These are phyloP conservation scores for Lactarius quietus DNA, from an alignment of 768 basidiomycete species.

Conservation along the genomic window DNA sequence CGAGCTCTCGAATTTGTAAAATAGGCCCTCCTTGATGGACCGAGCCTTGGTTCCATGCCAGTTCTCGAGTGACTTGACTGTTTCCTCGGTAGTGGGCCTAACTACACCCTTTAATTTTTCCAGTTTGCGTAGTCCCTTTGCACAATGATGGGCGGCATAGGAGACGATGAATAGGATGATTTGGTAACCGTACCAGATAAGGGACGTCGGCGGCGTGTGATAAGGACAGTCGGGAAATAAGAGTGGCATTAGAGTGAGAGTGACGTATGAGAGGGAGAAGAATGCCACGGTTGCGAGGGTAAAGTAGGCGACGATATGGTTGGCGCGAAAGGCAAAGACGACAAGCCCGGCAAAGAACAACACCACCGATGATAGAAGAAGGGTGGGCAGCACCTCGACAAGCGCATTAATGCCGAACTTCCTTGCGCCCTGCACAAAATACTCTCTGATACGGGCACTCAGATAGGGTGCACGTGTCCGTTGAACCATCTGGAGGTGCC, in stretches of 20 bases:
- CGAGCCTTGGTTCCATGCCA: neutral
- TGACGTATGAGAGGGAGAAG: neutral
- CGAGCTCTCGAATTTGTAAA: neutral
- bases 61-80: neutral
- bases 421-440: slow-evolving; percentile 38
- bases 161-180: neutral
- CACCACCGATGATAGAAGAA: neutral
- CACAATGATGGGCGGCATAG: neutral
- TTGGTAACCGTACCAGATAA: neutral
- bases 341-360: slow-evolving; percentile 4
- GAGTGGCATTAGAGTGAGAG: neutral
- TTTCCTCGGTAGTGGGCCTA: no score
- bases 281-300: neutral
- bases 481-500: neutral
- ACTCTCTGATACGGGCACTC: slow-evolving; percentile 2
- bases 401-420: slow-evolving; percentile 39
- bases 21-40: neutral
- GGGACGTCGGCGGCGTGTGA: neutral
- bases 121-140: no score
- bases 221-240: neutral
- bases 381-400: slow-evolving; percentile 35
- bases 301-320: neutral
- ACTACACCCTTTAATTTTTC: neutral
- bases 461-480: neutral
- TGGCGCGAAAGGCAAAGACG: slow-evolving; percentile 3